Percentiles rank a stretch among this genome's conserved stretches.
Conservation (phyloP, 305 asterid genomes). For the Fraxinus ornus region DNA sequence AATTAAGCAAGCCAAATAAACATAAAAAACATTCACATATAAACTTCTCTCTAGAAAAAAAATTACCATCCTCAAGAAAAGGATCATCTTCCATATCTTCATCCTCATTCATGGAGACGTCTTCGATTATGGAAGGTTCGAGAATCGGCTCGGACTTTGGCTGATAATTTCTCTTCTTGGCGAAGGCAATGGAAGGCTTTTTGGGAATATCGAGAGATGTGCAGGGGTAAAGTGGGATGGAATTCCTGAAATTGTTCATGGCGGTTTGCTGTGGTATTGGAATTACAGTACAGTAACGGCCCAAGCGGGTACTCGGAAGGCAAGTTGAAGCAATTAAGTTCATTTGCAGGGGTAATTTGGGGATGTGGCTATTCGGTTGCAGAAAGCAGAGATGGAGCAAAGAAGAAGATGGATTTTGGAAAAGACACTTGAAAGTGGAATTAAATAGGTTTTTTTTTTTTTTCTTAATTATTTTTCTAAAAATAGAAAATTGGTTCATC, state of each 20-base stretch:
- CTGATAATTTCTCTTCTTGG: conserved; percentile 43
- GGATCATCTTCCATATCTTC: conserved; percentile 38
- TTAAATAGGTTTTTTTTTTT: neutral
- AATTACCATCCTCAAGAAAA: conserved; percentile 41
- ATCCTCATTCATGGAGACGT: conserved; percentile 39
- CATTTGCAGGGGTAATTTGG: conserved; percentile 25
- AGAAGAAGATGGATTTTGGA: neutral
- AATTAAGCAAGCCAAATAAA: neutral
- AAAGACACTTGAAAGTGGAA: neutral
- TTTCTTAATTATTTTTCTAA: neutral
- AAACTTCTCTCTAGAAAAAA: neutral
- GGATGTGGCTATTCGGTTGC: conserved; percentile 12
- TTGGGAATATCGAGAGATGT: conserved; percentile 16
- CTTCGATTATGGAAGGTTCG: conserved; percentile 43
- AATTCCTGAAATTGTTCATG: conserved; percentile 6
- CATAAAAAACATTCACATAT: neutral
- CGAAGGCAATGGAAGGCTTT: conserved; percentile 32
- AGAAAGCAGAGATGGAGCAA: neutral
- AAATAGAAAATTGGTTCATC: neutral
- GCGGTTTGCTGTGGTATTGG: conserved; percentile 27
- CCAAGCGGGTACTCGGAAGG: conserved; percentile 14
- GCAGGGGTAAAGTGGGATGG: conserved; percentile 26
- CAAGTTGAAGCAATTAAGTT: conserved; percentile 25
- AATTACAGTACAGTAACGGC: conserved; percentile 5
- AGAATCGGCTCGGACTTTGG: conserved; percentile 51